Conservation (phyloP, 2,329 filamentous ascomycete genomes). For the Neurospora crassa region DNA sequence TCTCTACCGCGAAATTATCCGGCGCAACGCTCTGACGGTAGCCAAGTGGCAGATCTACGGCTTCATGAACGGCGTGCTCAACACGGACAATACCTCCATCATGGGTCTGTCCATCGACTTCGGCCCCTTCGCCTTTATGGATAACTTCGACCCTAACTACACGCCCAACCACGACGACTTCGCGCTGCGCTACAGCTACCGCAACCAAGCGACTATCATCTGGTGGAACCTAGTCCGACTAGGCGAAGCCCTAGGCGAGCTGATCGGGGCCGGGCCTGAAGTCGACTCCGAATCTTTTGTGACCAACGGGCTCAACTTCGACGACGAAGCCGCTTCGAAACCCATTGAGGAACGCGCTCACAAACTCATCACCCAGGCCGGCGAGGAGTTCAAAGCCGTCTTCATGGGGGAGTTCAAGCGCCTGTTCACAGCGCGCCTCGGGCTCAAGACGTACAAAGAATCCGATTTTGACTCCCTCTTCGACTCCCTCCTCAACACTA, state of each 20-base stretch:
- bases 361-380: constrained; percentile 66
- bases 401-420: constrained; percentile 86
- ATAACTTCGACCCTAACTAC: constrained; percentile 89
- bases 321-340: constrained; percentile 53
- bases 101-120: constrained; percentile 87
- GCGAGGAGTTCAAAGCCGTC: constrained; percentile 80
- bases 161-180: constrained; percentile 96
- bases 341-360: constrained; percentile 73
- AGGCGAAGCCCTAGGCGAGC: constrained; percentile 79
- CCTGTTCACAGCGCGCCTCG: constrained; percentile 71
- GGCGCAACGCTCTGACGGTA: constrained; percentile 78
- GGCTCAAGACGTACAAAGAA: constrained; percentile 59
- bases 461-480: constrained; percentile 74
- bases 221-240: constrained; percentile 98
- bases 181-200: constrained; percentile 79
- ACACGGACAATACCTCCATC: constrained; percentile 95
- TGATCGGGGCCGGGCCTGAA: constrained; percentile 65
- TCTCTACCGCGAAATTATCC: constrained; percentile 77
- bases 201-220: constrained; percentile 89
- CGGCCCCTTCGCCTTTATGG: constrained; percentile 94
- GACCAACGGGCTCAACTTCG: constrained; percentile 59
- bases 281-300: constrained; percentile 67
- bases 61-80: constrained; percentile 98
- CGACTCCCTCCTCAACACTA: constrained; percentile 69
- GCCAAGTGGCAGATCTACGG: constrained; percentile 95